Base-by-base conservation (phyloP, 371 early-diverging fungal species). In the Mortierella sp. region DNA sequence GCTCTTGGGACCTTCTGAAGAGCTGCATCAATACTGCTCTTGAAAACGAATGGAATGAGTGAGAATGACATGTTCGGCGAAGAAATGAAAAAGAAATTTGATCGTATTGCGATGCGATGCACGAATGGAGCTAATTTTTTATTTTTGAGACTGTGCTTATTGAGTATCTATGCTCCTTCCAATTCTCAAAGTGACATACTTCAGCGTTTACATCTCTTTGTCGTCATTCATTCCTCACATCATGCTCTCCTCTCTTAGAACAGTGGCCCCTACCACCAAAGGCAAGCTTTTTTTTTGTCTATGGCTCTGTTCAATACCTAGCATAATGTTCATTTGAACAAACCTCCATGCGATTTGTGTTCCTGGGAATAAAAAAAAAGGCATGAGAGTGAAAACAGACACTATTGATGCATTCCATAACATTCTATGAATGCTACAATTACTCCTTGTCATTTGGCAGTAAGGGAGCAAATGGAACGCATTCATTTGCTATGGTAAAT, bases 171-270 rank as follows among this genome's bases (percentile, higher is more conserved):
- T 17, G 7, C n/a, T 5, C 1, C n/a, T 45, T 45, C n/a, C 17
- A 15, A 15, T 43, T 4, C 17, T 10, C 6, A 9, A 35, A 35
- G 35, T 35, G 35, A 6, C 35, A 9, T 35, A 35, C 9, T 35
- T 35, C 35, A 6, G 6, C 17, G 6, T 17, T 55, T 64, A 0
- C 26, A 17, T 60, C 34, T 43, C 22, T 32, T 37, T 37, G n/a
- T 29, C 53, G 57, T 51, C 60, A 57, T 17, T 23, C 13, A 45
- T 37, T 43, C 42, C 29, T 47, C 22, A 32, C 51, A 47, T 72
- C 61, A 80, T 78, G 79, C 70, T 73, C 56, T 53, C 70, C 64
- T 78, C 79, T n/a, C 47, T 78, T 54, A 68, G 67, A 58, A 57
- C 59, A 55, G 53, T 45, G 57, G 67, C 67, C 15, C 70, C 76